phyloP scores from a whole-genome alignment of 1,284 basidiomycete genomes.

The Ceratobasidium sp. region DNA sequence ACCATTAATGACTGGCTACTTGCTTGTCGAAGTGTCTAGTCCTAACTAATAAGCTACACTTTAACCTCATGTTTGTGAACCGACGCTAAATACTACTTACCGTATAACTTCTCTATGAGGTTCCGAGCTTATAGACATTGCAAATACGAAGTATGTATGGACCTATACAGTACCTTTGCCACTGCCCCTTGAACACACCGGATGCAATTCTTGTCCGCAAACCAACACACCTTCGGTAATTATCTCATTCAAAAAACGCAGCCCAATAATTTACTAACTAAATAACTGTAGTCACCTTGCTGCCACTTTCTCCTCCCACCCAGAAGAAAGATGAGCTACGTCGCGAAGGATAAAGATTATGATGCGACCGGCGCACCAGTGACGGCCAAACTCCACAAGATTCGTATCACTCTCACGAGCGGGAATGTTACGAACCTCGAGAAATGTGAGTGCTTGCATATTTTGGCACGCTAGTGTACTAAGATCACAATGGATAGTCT shows the following conservation, averaged over 20 bases:
- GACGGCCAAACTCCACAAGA: conserved; percentile 97
- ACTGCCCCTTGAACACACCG: not conserved
- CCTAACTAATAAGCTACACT: too few relatives aligned
- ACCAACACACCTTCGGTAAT: conserved; percentile 42
- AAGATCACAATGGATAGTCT: conserved; percentile 72
- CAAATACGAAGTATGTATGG: not conserved
- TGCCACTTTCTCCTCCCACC: conserved; percentile 63
- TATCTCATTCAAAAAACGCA: not conserved
- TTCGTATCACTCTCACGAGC: conserved; percentile 98
- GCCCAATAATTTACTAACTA: not conserved
- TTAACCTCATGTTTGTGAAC: too few relatives aligned
- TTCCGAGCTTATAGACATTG: too few relatives aligned
- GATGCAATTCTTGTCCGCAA: conserved; percentile 35
- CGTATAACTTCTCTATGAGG: too few relatives aligned
- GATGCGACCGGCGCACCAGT: conserved; percentile 90
- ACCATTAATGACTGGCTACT: too few relatives aligned
- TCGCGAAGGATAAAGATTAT: conserved; percentile 98
- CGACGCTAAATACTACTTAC: too few relatives aligned
- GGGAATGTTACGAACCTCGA: conserved; percentile 99
- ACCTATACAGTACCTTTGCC: conserved; percentile 5
- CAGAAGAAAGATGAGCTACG: conserved; percentile 91
- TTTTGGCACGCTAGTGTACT: not conserved
- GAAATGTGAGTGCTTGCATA: conserved; percentile 81
- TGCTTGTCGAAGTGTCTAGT: too few relatives aligned
- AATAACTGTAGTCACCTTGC: conserved; percentile 60